A percentile compares a stretch with the other conserved stretches of the same genome.
Evolutionary conservation across 1,284 basidiomycete genomes (phyloP).

Genomic region (Psilocybe mexicana): DNA sequence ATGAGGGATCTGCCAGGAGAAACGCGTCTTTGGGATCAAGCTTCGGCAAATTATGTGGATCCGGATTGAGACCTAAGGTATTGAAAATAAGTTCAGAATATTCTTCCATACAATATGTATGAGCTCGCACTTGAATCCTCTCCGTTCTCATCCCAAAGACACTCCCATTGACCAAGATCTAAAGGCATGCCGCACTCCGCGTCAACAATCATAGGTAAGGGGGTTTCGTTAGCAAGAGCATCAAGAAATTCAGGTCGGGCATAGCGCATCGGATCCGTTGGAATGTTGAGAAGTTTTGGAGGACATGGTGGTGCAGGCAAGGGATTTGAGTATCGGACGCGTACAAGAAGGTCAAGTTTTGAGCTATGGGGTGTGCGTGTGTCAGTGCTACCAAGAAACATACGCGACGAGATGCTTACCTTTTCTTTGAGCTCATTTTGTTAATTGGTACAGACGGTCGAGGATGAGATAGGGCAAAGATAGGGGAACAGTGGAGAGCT

Average conservation of each 20-base stretch:
- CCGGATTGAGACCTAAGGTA: slow-evolving; percentile 64
- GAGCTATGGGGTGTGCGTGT: slow-evolving; percentile 24
- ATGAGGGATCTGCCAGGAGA: slow-evolving; percentile 60
- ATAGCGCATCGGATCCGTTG: slow-evolving; percentile 84
- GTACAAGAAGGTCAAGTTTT: slow-evolving; percentile 88
- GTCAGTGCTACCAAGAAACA: background rate
- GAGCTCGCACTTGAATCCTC: slow-evolving; percentile 61
- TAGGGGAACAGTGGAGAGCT: too few relatives aligned
- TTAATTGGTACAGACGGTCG: too few relatives aligned
- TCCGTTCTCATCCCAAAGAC: slow-evolving; percentile 77
- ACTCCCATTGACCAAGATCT: slow-evolving; percentile 81
- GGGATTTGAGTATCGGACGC: slow-evolving; percentile 91
- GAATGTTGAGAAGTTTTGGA: slow-evolving; percentile 87
- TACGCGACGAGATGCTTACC: slow-evolving; percentile 12
- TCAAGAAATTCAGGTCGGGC: slow-evolving; percentile 83
- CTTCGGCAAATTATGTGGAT: slow-evolving; percentile 55
- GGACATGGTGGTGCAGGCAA: slow-evolving; percentile 94
- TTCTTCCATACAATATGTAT: background rate
- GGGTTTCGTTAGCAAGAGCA: slow-evolving; percentile 75
- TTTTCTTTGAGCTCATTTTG: slow-evolving; percentile 26
- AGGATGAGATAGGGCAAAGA: too few relatives aligned
- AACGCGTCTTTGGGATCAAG: slow-evolving; percentile 76
- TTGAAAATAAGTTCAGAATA: background rate
- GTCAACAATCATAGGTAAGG: slow-evolving; percentile 91
- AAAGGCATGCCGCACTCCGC: slow-evolving; percentile 94